Evolutionary conservation across 352 stramenopile genomes (phyloP).

Genomic region (Pythium phragmiticola): DNA sequence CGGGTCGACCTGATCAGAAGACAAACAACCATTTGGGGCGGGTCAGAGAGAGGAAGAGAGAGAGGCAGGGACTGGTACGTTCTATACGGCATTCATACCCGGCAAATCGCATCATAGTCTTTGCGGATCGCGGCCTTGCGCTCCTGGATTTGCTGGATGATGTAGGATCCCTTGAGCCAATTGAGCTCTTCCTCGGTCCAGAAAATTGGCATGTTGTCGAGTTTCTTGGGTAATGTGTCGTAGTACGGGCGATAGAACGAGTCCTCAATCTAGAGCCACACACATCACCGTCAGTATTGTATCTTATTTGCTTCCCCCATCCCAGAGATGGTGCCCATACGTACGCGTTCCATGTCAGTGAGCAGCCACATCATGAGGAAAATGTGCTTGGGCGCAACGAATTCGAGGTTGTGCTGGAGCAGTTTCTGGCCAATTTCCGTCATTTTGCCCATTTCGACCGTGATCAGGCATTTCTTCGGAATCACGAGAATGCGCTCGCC

Average conservation of each 20-base stretch:
- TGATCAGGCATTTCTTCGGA: slow-evolving; percentile 96
- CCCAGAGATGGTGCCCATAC: slow-evolving; percentile 3
- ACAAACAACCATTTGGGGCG: not conserved
- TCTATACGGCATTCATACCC: slow-evolving; percentile 24
- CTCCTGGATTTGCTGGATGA: slow-evolving; percentile 95
- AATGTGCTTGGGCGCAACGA: slow-evolving; percentile 99
- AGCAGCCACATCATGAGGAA: slow-evolving; percentile 99
- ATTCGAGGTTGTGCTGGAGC: slow-evolving; percentile 90
- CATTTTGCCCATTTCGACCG: slow-evolving; percentile 98
- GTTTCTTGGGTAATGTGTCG: slow-evolving; percentile 93
- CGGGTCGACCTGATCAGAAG: slow-evolving; percentile 61
- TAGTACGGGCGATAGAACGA: slow-evolving; percentile 96
- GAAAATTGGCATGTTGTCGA: slow-evolving; percentile 99
- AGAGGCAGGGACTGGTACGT: not conserved
- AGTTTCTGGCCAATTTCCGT: slow-evolving; percentile 95
- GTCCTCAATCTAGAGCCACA: slow-evolving; percentile 43
- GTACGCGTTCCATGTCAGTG: slow-evolving; percentile 92
- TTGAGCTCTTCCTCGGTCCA: slow-evolving; percentile 94
- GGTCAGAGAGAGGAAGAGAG: no score
- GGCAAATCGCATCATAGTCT: slow-evolving; percentile 97
- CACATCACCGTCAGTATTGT: not conserved
- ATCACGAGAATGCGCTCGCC: slow-evolving; percentile 91
- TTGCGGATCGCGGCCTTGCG: slow-evolving; percentile 94
- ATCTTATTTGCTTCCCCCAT: not conserved
- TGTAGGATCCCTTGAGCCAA: slow-evolving; percentile 91